phyloP scores from a whole-genome alignment of 495 filamentous ascomycete genomes.

The Neurospora pannonica region DNA sequence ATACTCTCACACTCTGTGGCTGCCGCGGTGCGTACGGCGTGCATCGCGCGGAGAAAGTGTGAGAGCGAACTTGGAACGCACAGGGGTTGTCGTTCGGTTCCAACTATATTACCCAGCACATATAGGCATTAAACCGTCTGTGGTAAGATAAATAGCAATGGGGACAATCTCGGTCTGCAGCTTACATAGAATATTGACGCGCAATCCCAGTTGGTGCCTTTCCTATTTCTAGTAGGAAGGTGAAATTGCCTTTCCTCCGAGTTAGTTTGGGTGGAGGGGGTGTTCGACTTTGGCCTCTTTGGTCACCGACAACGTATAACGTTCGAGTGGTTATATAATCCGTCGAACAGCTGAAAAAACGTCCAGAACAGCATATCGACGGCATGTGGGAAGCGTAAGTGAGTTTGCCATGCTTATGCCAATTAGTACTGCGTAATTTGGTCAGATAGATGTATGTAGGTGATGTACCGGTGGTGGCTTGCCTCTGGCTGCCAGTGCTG shows the following conservation, averaged over 20 bases:
- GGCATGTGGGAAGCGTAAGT: not conserved
- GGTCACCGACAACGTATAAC: not conserved
- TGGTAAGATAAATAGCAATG: slow-evolving; percentile 21
- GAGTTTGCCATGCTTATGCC: not conserved
- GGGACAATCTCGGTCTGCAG: slow-evolving; percentile 31
- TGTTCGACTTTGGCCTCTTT: not conserved
- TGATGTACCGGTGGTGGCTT: not conserved
- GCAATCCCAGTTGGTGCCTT: slow-evolving; percentile 3
- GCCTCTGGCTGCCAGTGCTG: not conserved
- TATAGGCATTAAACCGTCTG: slow-evolving; percentile 32
- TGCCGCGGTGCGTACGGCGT: not conserved
- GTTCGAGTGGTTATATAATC: not conserved
- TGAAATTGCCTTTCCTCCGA: not conserved
- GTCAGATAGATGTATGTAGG: not conserved
- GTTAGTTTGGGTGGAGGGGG: not conserved
- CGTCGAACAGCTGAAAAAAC: not conserved
- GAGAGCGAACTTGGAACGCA: slow-evolving; percentile 1
- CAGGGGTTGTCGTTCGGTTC: slow-evolving; percentile 22
- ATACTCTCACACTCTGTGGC: not conserved
- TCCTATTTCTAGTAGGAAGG: not conserved
- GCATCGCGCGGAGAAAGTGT: not conserved
- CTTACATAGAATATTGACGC: slow-evolving; percentile 17
- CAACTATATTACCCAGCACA: slow-evolving; percentile 35
- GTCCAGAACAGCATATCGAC: not conserved
- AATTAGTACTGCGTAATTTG: not conserved